These are phyloP conservation scores for Dactylis glomerata DNA, from an alignment of 176 grass and related monocot genomes.

Conservation along the genomic window DNA sequence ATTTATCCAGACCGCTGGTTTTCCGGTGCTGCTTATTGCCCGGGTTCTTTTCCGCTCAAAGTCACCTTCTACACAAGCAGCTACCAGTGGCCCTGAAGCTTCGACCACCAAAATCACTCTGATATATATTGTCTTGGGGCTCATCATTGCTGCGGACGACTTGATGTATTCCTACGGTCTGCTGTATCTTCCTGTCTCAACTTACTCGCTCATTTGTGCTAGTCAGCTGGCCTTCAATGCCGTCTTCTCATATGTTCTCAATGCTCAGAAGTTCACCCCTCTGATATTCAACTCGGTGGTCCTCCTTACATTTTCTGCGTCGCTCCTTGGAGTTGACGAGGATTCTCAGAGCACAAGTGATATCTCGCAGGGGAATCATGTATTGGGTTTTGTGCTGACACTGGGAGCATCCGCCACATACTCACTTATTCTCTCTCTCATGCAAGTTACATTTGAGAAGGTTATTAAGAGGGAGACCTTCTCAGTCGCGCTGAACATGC, in stretches of 20 bases:
- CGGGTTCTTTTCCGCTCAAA: conserved; percentile 45
- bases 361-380: conserved; percentile 43
- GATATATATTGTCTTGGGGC: conserved; percentile 69
- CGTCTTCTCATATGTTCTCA: conserved; percentile 80
- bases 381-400: conserved; percentile 63
- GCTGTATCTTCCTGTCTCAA: conserved; percentile 83
- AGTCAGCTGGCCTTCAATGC: conserved; percentile 93
- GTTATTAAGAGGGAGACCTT: conserved; percentile 81
- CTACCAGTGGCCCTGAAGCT: conserved; percentile 17
- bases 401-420: conserved; percentile 79
- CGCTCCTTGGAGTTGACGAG: conserved; percentile 63
- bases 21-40: conserved; percentile 59
- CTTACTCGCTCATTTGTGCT: conserved; percentile 89
- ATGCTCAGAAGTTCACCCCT: conserved; percentile 76
- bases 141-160: conserved; percentile 77
- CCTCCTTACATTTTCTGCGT: conserved; percentile 75
- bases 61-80: conserved; percentile 25
- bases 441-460: conserved; percentile 81
- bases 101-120: conserved; percentile 41
- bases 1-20: conserved; percentile 66
- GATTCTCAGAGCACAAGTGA: conserved; percentile 33
- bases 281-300: conserved; percentile 74
- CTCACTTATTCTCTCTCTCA: conserved; percentile 92
- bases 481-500: conserved; percentile 63
- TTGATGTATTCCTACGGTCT: conserved; percentile 97